Base-by-base conservation (phyloP, 2,329 filamentous ascomycete species). In the Xylariaceae sp. region DNA sequence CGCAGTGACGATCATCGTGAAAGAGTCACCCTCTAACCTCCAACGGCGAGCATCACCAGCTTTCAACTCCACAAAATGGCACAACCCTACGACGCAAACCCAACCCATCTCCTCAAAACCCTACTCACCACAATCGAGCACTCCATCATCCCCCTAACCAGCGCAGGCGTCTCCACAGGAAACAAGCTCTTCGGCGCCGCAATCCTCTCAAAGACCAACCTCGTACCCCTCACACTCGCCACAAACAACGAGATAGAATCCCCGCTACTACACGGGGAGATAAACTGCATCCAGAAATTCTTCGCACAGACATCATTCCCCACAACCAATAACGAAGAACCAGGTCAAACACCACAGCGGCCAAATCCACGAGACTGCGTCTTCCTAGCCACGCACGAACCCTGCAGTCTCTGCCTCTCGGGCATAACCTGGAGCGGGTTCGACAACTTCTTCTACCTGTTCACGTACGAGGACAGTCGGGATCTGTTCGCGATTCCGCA, bases 281-380 rank as follows among this genome's bases (percentile, higher is more conserved):
- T 82, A 63, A 78, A 81, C 63, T 82, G 78, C 68, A 81, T 82
- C 63, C 77, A 81, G 57, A 65, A 74, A 31, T 82, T 82, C 67
- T 82, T 79, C 65, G 69, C 70, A 0, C 42, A 53, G 42, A 60
- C 61, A 1, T 58, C 59, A 17, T 66, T 66, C 51, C 61, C 69
- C 2, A 17, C 32, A 15, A 6, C 43, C 2, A 15, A 35, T 2
- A 43, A 32, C 19, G 32, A 11, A 5, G 19, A 17, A 18, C n/a
- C 10, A 32, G 9, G 35, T 14, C 3, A 33, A n/a, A 38, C 52
- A 3, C 15, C 52, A n/a, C 32, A 32, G 11, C 69, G 75, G 1
- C 73, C 74, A 0, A 62, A 63, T 35, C 67, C 72, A 5, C 63
- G 65, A 9, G 75, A 78, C 58, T 81, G 78, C 66, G 59, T 82